A percentile compares a stretch with the other conserved stretches of the same genome.
phyloP scores from a whole-genome alignment of 2,329 filamentous ascomycete genomes.

The Colletotrichum endophyticum region DNA sequence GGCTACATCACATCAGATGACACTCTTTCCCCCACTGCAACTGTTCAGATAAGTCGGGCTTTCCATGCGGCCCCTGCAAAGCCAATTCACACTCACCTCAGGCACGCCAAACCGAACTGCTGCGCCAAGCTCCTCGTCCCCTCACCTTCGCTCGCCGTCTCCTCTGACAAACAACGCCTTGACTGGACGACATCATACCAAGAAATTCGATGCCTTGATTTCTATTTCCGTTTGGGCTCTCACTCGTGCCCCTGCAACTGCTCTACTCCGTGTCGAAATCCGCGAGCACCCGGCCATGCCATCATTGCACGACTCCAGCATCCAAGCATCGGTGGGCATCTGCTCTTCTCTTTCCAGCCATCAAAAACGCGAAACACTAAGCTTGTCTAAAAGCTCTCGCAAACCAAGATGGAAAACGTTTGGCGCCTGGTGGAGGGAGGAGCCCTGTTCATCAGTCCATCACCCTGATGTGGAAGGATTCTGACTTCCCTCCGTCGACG shows the following conservation, averaged over 20 bases:
- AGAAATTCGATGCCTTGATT: conserved; percentile 2
- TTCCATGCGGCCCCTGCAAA: neutral
- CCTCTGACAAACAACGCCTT: neutral
- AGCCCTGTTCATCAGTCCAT: neutral
- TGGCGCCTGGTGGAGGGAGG: neutral
- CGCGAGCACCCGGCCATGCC: neutral
- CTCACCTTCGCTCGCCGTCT: neutral
- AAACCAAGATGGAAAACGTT: neutral
- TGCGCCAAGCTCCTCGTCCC: neutral
- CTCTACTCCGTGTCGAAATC: neutral
- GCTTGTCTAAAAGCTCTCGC: neutral
- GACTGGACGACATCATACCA: conserved; percentile 17
- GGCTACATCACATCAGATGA: conserved; percentile 15
- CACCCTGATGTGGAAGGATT: neutral
- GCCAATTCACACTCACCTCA: neutral
- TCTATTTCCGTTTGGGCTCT: neutral
- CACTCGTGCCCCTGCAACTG: neutral
- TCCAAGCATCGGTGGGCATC: neutral
- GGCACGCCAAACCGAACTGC: neutral
- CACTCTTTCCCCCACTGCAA: neutral
- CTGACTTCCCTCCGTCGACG: neutral
- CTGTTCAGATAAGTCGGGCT: neutral
- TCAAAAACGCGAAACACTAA: neutral
- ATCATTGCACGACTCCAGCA: neutral
- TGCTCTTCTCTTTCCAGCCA: neutral